These are phyloP conservation scores for Cryptococcus amylolentus DNA, from an alignment of 1,284 basidiomycete genomes.

Conservation along the genomic window DNA sequence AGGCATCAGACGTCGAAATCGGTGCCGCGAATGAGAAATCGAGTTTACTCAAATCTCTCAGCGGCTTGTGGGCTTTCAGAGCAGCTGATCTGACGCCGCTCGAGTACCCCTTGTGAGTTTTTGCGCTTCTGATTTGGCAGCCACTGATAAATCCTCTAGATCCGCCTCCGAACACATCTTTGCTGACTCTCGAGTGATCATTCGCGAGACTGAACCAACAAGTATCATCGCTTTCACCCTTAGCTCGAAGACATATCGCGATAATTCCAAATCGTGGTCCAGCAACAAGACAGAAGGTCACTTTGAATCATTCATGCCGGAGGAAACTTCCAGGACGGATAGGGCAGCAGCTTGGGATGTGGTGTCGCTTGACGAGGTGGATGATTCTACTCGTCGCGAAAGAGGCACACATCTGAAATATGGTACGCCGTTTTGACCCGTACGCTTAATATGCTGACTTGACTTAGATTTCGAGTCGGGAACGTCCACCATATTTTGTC, in stretches of 20 bases:
- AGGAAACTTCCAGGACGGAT: slow-evolving; percentile 22
- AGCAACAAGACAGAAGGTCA: slow-evolving; percentile 55
- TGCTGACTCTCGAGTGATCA: slow-evolving; percentile 89
- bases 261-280: slow-evolving; percentile 49
- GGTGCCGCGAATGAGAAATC: slow-evolving; percentile 60
- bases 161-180: slow-evolving; percentile 76
- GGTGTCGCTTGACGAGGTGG: slow-evolving; percentile 58
- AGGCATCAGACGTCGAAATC: slow-evolving; percentile 52
- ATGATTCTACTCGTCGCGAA: slow-evolving; percentile 33
- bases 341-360: slow-evolving; percentile 76
- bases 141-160: slow-evolving; percentile 20
- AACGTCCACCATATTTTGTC: slow-evolving; percentile 90
- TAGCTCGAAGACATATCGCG: slow-evolving; percentile 84
- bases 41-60: slow-evolving; percentile 81
- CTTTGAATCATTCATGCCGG: slow-evolving; percentile 35
- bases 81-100: slow-evolving; percentile 56
- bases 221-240: slow-evolving; percentile 95
- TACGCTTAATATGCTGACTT: neutral
- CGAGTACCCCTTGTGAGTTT: slow-evolving; percentile 55
- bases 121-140: neutral
- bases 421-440: slow-evolving; percentile 24
- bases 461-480: slow-evolving; percentile 77
- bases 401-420: slow-evolving; percentile 49
- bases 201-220: slow-evolving; percentile 95
- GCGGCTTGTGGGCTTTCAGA: slow-evolving; percentile 70